Base-by-base conservation (phyloP, 2,329 filamentous ascomycete species). In the Zarea fungicola region DNA sequence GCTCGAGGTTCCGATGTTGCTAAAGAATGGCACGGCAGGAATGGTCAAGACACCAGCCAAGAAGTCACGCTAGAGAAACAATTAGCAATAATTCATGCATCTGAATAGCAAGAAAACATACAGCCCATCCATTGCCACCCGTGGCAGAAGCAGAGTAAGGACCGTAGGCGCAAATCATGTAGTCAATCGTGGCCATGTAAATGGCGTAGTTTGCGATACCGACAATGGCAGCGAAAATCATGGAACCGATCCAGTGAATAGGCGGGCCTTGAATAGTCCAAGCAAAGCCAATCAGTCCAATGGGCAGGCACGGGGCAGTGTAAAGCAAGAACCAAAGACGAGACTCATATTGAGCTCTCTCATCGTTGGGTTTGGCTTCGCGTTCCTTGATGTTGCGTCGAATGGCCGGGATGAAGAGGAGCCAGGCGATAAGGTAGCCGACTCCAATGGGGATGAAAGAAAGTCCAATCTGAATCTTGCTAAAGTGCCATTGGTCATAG, bases 121-220 rank as follows among this genome's bases (percentile, higher is more conserved):
- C 48, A 3, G 84, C 76, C 68, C 85, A 88, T 2, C 85, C 86
- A 54, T 89, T 89, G 18, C 85, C 85, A 34, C 85, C 86, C 0
- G 85, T 89, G 1, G 86, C 86, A 0, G 84, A 87, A 1, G 85
- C 85, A 2, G 84, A 80, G 62, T 87, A 89, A 0, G 80, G 80
- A 0, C 85, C 86, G 58, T 89, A 88, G 1, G 84, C 82, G 50
- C 81, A 83, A 29, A 88, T 79, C 78, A 88, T 87, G 67, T 89
- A 89, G 64, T 89, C 83, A 54, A 88, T 85, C 1, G 84, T 87
- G 1, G 84, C 82, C 80, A 87, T 86, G 67, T 88, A 88, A 50
- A 87, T 87, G 28, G 78, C 71, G 32, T 85, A 86, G 59, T 89
- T 89, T 48, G 85, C 85, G 44, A 89, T 83, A 19, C 84, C 86